These are phyloP conservation scores for Mycena maculata DNA, from an alignment of 768 basidiomycete genomes.

Conservation along the genomic window DNA sequence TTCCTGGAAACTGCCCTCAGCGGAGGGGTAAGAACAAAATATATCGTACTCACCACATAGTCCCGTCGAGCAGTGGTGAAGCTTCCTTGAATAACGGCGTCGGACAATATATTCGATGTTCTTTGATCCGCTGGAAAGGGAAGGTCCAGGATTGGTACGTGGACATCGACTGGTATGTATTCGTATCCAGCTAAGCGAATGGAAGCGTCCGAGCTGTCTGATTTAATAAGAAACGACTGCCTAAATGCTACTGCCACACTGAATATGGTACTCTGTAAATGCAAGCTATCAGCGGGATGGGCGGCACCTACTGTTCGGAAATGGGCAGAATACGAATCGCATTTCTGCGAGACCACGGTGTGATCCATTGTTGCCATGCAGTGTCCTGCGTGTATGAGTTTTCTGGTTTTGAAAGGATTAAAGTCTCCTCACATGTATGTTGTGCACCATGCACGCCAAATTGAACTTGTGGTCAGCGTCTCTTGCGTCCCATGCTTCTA, in stretches of 20 bases:
- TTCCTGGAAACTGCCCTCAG: too few species aligned
- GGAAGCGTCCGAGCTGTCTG: constrained; percentile 45
- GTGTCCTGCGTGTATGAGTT: constrained; percentile 34
- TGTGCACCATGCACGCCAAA: constrained; percentile 56
- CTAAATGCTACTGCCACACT: constrained; percentile 49
- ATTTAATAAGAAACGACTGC: constrained; percentile 41
- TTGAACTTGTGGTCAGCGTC: constrained; percentile 51
- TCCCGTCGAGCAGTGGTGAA: constrained; percentile 50
- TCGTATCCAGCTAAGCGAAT: constrained; percentile 48
- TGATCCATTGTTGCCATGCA: constrained; percentile 46
- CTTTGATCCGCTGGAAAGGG: constrained; percentile 40
- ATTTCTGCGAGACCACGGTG: constrained; percentile 50
- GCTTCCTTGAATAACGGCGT: constrained; percentile 55
- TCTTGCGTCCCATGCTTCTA: constrained; percentile 51
- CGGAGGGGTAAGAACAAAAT: too few species aligned
- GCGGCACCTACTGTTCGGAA: constrained; percentile 52
- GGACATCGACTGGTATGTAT: constrained; percentile 50
- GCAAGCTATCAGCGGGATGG: background rate
- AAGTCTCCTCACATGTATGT: constrained; percentile 39
- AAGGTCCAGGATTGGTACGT: constrained; percentile 49
- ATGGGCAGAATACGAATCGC: constrained; percentile 54
- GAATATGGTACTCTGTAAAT: background rate
- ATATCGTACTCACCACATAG: too few species aligned
- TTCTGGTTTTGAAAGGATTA: background rate
- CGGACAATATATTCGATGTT: constrained; percentile 43